Base-by-base conservation (phyloP, 352 stramenopile species). In the Phytophthora podocarpi region DNA sequence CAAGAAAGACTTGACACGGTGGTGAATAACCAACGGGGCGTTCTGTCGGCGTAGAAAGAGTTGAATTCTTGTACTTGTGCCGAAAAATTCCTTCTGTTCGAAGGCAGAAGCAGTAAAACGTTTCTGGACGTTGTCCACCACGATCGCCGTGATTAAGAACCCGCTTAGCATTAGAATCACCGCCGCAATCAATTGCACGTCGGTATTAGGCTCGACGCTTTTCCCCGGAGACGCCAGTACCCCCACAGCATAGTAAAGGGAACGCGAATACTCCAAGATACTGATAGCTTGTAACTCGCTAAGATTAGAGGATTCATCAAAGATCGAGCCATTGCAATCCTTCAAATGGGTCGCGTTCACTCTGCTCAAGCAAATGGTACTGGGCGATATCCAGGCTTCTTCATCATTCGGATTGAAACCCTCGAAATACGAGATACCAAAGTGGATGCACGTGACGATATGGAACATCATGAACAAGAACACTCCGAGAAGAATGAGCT, bases 1-100 rank as follows among this genome's bases (percentile, higher is more conserved):
- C 12, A 89, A 49, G 43, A 87, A 89, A 0, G 80, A 70, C 30
- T 86, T 80, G 1, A 87, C 77, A 2, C 80, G 77, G 5, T 81
- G 70, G 15, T 86, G 65, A 26, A 89, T 73, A 1, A 55, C 55
- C 8, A 76, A 36, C 11, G 80, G 75, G 0, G 75, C 77, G 10
- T 76, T 85, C 34, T 89, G 80, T 0, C 75, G 70, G 2, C 67
- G 64, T 5, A 89, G 35, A 41, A 89, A 89, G 16, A 74, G 69
- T 34, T 86, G 72, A 41, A 89, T 87, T 13, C 73, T 49, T 0
- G 77, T 78, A 0, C 77, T 76, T 0, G 66, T 85, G 0, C 68
- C 64, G 3, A 89, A 66, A 40, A 89, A 89, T 28, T 82, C 65
- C 20, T 84, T 85, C 39, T 89, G 80, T 40, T 89, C 80, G 13